Conservation (phyloP, 1,284 basidiomycete genomes). For the Flammula alnicola region DNA sequence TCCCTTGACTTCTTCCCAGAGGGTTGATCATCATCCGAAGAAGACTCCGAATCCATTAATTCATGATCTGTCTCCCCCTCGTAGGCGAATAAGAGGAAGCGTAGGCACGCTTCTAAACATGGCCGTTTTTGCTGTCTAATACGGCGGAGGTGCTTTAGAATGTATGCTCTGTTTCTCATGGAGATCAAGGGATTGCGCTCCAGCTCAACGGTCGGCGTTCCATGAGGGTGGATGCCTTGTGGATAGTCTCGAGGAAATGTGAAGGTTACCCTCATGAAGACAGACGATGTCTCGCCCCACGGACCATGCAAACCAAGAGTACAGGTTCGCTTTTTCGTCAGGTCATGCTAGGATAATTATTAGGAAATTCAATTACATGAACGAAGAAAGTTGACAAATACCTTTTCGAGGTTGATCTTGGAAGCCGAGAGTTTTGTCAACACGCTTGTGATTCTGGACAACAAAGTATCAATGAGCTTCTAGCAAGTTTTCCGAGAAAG, state of each 20-base stretch:
- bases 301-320: conserved; percentile 89
- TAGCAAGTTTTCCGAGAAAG: not conserved
- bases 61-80: conserved; percentile 50
- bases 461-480: not conserved
- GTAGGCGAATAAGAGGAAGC: conserved; percentile 77
- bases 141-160: conserved; percentile 74
- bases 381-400: conserved; percentile 34
- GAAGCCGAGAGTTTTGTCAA: conserved; percentile 70
- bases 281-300: conserved; percentile 82
- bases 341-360: conserved; percentile 63
- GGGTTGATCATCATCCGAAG: conserved; percentile 44
- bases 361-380: conserved; percentile 8
- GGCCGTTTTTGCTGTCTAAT: conserved; percentile 75
- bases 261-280: conserved; percentile 90
- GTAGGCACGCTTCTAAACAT: conserved; percentile 81
- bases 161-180: conserved; percentile 73
- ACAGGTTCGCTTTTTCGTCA: conserved; percentile 80
- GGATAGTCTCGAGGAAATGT: conserved; percentile 89
- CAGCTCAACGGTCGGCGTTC: conserved; percentile 79
- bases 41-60: conserved; percentile 58
- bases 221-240: conserved; percentile 57
- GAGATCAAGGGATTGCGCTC: conserved; percentile 84
- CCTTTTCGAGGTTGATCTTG: conserved; percentile 88
- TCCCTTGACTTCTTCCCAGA: conserved; percentile 47
- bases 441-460: conserved; percentile 75